Evolutionary conservation across 352 stramenopile species (phyloP), one percentile per base, ranked within the genome.

Genomic region (Halophytophthora polymorphica): DNA sequence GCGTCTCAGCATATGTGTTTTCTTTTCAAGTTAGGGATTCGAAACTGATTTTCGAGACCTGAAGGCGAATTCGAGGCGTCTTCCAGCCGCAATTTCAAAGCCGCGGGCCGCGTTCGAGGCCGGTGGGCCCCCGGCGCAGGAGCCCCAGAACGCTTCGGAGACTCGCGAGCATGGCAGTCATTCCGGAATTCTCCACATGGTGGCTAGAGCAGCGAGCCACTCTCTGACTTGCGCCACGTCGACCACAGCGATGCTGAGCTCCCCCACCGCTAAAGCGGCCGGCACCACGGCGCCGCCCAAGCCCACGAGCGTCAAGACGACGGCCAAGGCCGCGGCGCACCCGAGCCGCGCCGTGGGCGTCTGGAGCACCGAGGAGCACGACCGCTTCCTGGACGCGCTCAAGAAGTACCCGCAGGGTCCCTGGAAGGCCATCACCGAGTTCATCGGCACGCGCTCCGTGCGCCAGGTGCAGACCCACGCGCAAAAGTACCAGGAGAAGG

Each of bases 391-490:
- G 14, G 41, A 55, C n/a, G 64, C 64, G 22, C 31, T 73, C 37
- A 60, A 73, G 48, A 34, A 56, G 56, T 73, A 67, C 61, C 64
- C 64, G 14, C 47, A 61, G 25, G 60, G 64, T 0, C 64, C 64
- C 6, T 73, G 64, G 64, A 69, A 70, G 35, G 40, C 47, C 7
- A 66, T 74, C 34, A 64, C 66, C 14, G 53, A 58, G 36, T 45
- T 66, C 47, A 37, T 74, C 5, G 50, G 57, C 18, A 73, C 66
- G 13, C 53, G 61, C 8, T 70, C 68, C 2, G 46, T 82, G 28
- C 85, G 88, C 18, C 92, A 98, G 61, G 45, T 50, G 33, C 53
- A 61, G 41, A 61, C 53, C 6, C 53, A 61, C 39, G 53, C 53
- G 33, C 45, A 56, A 21, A 57, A 57, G 41, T 57, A 57, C 50